Base-by-base conservation (phyloP, 2,329 filamentous ascomycete genomes). In the Gliomastix tumulicola region DNA sequence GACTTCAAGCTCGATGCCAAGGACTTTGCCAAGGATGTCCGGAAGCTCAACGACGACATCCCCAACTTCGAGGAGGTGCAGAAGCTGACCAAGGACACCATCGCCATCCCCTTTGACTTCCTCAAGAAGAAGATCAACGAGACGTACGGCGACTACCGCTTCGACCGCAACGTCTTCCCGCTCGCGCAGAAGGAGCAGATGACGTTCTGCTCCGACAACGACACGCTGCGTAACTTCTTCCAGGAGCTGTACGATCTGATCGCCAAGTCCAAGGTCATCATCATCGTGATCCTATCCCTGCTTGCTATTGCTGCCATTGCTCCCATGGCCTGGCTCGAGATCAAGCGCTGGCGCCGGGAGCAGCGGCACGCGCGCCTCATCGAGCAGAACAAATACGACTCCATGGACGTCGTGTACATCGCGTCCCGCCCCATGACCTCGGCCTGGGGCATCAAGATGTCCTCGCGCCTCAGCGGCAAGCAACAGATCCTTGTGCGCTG, bases 321-420 rank as follows among this genome's bases (percentile, higher is more conserved):
- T 9, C 83, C 84, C 1, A 88, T 94, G 81, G 84, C 80, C 11
- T 89, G 75, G 59, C 69, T 83, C 41, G 89, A 97, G 61, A 80
- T 89, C 42, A 76, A 79, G 46, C 74, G 84, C 37, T 97, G 82
- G 78, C 74, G 77, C 32, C 72, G 69, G 21, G 84, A 88, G 70
- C 76, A 82, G 56, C 68, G 81, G 46, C 80, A 82, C 40, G 76
- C 85, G 17, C 65, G 70, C 38, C 67, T 88, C 21, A 72, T 94
- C 47, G 66, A 71, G 32, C 66, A 74, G 46, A 68, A 82, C 38
- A 74, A 77, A 21, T 79, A 80, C 53, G 88, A 97, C 51, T 75
- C 84, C 1, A 79, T 95, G 71, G 90, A 97, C 54, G 79, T 89
- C 23, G 77, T 94, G 30, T 94, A 96, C 61, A 84, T 96, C 46